These are phyloP conservation scores for Keithomyces neogunnii DNA, from an alignment of 2,329 filamentous ascomycete genomes.

Conservation along the genomic window DNA sequence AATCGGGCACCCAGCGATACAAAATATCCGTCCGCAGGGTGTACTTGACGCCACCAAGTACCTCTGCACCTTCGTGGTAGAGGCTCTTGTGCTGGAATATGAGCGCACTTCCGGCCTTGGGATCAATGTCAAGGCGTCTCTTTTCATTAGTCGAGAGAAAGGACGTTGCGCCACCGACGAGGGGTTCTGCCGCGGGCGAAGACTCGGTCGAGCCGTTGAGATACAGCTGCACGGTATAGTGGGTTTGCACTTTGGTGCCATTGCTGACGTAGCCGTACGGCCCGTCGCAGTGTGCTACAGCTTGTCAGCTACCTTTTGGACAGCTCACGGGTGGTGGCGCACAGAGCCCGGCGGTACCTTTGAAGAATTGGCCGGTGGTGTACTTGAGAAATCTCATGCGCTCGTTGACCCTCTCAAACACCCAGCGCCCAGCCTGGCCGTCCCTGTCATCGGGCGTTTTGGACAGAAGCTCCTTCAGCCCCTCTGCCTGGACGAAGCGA, in stretches of 20 bases:
- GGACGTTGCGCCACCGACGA: constrained; percentile 46
- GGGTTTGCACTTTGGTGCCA: constrained; percentile 32
- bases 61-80: constrained; percentile 45
- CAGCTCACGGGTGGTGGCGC: background rate
- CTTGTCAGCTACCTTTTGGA: background rate
- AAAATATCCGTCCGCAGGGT: constrained; percentile 48
- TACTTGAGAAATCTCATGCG: constrained; percentile 71
- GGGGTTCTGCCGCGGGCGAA: constrained; percentile 13
- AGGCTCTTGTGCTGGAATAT: constrained; percentile 49
- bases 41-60: constrained; percentile 44
- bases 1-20: constrained; percentile 26
- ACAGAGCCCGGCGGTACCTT: constrained; percentile 21
- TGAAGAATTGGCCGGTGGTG: constrained; percentile 63
- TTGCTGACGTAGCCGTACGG: constrained; percentile 47
- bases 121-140: constrained; percentile 42
- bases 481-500: constrained; percentile 39
- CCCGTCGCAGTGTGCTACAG: constrained; percentile 58
- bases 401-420: constrained; percentile 54
- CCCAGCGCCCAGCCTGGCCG: constrained; percentile 24
- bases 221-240: constrained; percentile 48
- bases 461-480: constrained; percentile 31
- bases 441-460: constrained; percentile 20
- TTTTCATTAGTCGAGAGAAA: constrained; percentile 38
- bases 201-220: constrained; percentile 21
- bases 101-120: constrained; percentile 48